Percentiles rank a stretch among this genome's conserved stretches.
Evolutionary conservation across 345 rosid genomes (phyloP).

Genomic region (Sonneratia caseolaris): DNA sequence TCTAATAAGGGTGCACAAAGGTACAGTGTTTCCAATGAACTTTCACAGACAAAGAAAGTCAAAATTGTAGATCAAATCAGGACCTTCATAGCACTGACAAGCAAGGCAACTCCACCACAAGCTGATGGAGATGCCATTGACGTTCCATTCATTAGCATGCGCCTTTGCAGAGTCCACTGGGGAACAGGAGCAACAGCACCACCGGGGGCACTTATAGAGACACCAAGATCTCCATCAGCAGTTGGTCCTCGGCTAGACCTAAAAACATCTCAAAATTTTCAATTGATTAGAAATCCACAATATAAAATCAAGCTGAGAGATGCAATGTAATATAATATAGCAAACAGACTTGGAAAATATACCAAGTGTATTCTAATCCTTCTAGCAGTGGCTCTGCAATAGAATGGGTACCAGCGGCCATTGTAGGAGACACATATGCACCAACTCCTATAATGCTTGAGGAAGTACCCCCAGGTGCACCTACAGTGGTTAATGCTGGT

Average conservation of each 20-base stretch:
- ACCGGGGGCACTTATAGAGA: conserved; percentile 95
- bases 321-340: no score
- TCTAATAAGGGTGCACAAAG: not conserved
- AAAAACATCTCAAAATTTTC: conserved; percentile 13
- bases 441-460: conserved; percentile 95
- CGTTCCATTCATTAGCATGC: conserved; percentile 99
- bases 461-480: conserved; percentile 98
- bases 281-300: not conserved
- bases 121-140: conserved; percentile 99
- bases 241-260: conserved; percentile 99
- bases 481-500: conserved; percentile 90
- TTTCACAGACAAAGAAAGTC: conserved; percentile 8
- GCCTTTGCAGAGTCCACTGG: conserved; percentile 95
- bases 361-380: conserved; percentile 97
- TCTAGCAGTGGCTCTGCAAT: conserved; percentile 90
- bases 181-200: conserved; percentile 99
- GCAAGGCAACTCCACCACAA: conserved; percentile 91
- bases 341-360: not conserved
- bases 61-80: conserved; percentile 3
- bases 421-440: conserved; percentile 95
- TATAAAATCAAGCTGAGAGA: conserved; percentile 8
- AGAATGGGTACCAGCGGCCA: conserved; percentile 95
- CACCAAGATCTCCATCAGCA: conserved; percentile 95
- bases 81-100: conserved; percentile 96
- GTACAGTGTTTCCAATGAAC: not conserved